Evolutionary conservation across 352 stramenopile species (phyloP).

Genomic region (Globisporangium emineosum): DNA sequence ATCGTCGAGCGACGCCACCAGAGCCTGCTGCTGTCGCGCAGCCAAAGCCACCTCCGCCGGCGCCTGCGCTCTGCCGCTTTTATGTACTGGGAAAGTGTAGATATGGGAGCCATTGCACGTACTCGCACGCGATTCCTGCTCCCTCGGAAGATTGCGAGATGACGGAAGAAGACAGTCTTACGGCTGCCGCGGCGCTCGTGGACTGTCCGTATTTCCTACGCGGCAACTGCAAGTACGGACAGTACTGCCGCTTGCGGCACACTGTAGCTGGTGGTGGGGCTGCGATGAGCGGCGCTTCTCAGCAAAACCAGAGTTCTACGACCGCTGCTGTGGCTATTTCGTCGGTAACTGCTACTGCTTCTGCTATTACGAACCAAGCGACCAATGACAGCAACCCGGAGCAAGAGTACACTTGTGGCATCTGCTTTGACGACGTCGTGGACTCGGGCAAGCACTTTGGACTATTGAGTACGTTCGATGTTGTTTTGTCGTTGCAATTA

Average conservation of each 20-base stretch:
- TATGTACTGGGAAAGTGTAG: slow-evolving; percentile 76
- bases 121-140: slow-evolving; percentile 51
- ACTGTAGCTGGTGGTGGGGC: neutral
- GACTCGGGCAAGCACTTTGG: slow-evolving; percentile 76
- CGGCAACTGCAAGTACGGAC: slow-evolving; percentile 74
- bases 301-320: neutral
- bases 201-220: slow-evolving; percentile 76
- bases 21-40: neutral
- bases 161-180: slow-evolving; percentile 35
- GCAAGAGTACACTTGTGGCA: slow-evolving; percentile 66
- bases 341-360: neutral
- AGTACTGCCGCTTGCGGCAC: slow-evolving; percentile 63
- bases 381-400: slow-evolving; percentile 20
- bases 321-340: neutral
- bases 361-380: slow-evolving; percentile 3
- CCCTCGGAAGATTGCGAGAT: slow-evolving; percentile 26
- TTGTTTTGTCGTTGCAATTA: neutral
- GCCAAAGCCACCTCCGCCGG: slow-evolving; percentile 18
- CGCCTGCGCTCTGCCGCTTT: slow-evolving; percentile 58
- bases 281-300: neutral
- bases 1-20: neutral
- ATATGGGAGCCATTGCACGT: slow-evolving; percentile 72
- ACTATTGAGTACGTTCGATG: slow-evolving; percentile 48
- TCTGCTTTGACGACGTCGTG: slow-evolving; percentile 83
- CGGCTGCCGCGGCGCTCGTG: slow-evolving; percentile 51